Base-by-base conservation (phyloP, 176 grass and related monocot genomes). In the Aegilops speltoides region DNA sequence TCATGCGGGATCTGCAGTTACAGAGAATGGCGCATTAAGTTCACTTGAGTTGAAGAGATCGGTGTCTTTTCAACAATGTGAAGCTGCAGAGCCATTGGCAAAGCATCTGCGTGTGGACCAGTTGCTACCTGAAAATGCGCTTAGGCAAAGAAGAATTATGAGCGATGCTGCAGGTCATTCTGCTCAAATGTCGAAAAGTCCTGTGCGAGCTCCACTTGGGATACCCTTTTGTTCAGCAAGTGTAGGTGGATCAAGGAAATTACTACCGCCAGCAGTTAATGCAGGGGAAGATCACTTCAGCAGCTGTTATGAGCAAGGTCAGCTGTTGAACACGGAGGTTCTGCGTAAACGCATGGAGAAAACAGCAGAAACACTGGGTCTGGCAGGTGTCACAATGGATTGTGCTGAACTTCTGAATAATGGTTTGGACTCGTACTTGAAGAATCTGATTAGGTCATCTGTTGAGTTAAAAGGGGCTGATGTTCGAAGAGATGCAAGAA, bases 391-490 rank as follows among this genome's bases (percentile, higher is more conserved):
- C 54, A 86, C 91, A 68, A 68, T 85, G 79, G 96, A 96, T 79
- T 91, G 92, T 86, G 92, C 91, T 10, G 85, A 94, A 52, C 70
- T 98, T 84, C 86, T 98, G 79, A 96, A 98, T 89, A 89, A 64
- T 81, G 92, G 87, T 33, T 67, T 98, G 84, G 93, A 98, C 78
- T 84, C 52, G 71, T 94, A 94, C 84, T 76, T 98, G 93, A 96
- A 93, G 84, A 86, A 72, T 29, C 76, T 98, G 67, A 84, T 98
- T 86, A 91, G 72, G 41, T 98, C 92, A 82, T 96, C 90, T 76
- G 72, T 92, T 80, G 84, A 98, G 77, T 79, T 98, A 78, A 67
- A 79, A 90, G 89, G 81, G 65, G 85, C 75, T 76, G 86, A 84
- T 75, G 74, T 82, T 88, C 90, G 70, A 57, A 82, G 43, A 80